A percentile compares a stretch with the other conserved stretches of the same genome.
These are phyloP conservation scores for Cyberlindnera subsufficiens DNA, from an alignment of 805 yeast genomes.

Conservation along the genomic window DNA sequence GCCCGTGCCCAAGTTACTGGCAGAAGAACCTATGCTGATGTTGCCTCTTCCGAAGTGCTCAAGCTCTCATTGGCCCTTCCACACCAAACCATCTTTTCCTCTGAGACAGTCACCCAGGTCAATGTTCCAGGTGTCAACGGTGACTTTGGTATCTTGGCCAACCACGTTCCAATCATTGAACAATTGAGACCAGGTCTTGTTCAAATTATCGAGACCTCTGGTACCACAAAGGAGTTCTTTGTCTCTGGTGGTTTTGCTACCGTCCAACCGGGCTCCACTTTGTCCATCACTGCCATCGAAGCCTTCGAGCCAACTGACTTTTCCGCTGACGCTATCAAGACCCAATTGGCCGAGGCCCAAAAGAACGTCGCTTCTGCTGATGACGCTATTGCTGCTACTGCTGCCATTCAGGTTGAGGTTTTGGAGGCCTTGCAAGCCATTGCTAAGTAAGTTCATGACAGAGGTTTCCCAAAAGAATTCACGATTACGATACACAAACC, in stretches of 20 bases:
- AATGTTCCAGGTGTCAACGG: conserved; percentile 95
- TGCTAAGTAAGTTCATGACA: conserved; percentile 47
- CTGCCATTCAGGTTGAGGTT: conserved; percentile 92
- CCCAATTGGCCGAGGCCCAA: conserved; percentile 87
- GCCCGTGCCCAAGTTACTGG: conserved; percentile 43
- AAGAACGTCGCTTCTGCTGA: conserved; percentile 82
- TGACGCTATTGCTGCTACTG: conserved; percentile 88
- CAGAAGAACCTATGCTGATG: conserved; percentile 90
- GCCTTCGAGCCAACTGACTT: conserved; percentile 89
- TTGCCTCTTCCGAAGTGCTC: conserved; percentile 63
- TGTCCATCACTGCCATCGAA: conserved; percentile 90
- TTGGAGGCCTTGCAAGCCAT: conserved; percentile 87
- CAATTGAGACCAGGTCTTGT: conserved; percentile 94
- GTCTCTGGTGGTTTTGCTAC: conserved; percentile 96
- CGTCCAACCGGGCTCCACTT: conserved; percentile 88
- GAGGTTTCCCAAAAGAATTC: neutral
- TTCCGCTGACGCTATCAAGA: conserved; percentile 71
- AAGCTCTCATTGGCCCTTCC: conserved; percentile 90
- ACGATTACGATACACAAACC: neutral
- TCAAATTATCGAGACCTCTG: conserved; percentile 77
- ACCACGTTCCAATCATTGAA: conserved; percentile 96
- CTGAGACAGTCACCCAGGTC: conserved; percentile 57
- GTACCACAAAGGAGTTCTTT: conserved; percentile 72
- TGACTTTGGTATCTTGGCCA: conserved; percentile 93
- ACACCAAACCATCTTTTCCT: conserved; percentile 60